Conservation (phyloP, 306 rosid genomes). For the Fragaria vesca region DNA sequence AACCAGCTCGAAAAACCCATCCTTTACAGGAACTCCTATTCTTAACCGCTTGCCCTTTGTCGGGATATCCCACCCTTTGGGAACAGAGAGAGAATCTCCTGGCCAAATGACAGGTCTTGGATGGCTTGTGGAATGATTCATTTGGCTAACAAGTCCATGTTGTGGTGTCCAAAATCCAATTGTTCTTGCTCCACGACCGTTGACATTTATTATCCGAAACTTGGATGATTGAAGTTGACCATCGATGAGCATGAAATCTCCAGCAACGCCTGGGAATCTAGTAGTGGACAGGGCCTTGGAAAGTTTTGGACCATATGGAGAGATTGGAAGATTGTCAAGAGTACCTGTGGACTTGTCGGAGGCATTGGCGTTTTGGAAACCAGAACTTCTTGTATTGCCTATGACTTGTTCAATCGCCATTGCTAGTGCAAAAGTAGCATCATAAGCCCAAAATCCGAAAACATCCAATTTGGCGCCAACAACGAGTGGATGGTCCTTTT, state of each 20-base stretch:
- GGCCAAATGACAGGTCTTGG: constrained; percentile 39
- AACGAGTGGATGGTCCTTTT: constrained; percentile 26
- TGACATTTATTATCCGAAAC: neutral
- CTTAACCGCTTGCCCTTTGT: neutral
- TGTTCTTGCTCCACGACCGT: neutral
- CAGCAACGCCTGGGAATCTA: constrained; percentile 31
- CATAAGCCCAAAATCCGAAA: constrained; percentile 61
- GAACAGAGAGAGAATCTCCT: constrained; percentile 22
- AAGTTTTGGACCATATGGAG: constrained; percentile 7
- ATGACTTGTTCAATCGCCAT: constrained; percentile 35
- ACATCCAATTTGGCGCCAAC: constrained; percentile 21
- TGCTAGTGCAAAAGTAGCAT: constrained; percentile 30
- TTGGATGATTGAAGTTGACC: constrained; percentile 21
- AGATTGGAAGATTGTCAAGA: neutral
- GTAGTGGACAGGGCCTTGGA: constrained; percentile 13
- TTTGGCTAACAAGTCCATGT: constrained; percentile 12
- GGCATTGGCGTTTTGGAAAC: neutral
- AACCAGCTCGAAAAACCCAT: constrained; percentile 20
- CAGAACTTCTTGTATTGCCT: neutral
- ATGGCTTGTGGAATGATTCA: neutral
- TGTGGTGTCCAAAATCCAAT: constrained; percentile 1
- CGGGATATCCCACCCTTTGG: constrained; percentile 40
- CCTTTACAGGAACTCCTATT: constrained; percentile 36
- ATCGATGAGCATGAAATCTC: constrained; percentile 23
- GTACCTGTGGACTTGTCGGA: constrained; percentile 4